phyloP scores from a whole-genome alignment of 352 stramenopile species.

The Phytopythium oedochilum region DNA sequence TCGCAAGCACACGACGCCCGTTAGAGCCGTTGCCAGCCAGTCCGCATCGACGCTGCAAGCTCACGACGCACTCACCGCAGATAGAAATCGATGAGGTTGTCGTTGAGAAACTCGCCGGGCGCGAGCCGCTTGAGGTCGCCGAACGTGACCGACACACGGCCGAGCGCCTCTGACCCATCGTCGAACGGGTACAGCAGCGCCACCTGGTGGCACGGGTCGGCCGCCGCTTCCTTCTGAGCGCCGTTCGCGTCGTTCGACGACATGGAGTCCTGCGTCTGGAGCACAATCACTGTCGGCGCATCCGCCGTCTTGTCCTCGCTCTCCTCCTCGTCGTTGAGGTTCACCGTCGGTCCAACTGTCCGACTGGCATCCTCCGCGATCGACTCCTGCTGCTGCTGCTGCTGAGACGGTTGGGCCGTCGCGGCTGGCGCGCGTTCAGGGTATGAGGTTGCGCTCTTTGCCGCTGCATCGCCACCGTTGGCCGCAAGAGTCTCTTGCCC shows the following conservation, averaged over 20 bases:
- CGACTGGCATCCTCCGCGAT: background rate
- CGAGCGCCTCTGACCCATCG: slow-evolving; percentile 35
- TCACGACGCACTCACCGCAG: slow-evolving; percentile 63
- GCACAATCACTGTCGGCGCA: background rate
- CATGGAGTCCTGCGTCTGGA: slow-evolving; percentile 4
- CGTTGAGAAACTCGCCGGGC: slow-evolving; percentile 92
- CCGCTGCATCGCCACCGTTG: background rate
- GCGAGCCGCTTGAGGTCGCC: slow-evolving; percentile 85
- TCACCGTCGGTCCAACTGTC: background rate
- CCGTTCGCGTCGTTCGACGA: slow-evolving; percentile 2
- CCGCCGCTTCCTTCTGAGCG: background rate
- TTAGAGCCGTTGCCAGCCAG: no score
- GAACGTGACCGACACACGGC: slow-evolving; percentile 69
- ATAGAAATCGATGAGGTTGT: slow-evolving; percentile 93
- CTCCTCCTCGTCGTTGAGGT: slow-evolving; percentile 1
- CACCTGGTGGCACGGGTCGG: slow-evolving; percentile 24
- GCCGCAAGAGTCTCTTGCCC: background rate
- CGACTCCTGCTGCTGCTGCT: no score
- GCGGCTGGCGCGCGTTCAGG: background rate
- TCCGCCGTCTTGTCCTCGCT: background rate
- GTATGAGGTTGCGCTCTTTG: background rate
- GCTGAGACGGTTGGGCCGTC: background rate
- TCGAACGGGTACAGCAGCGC: slow-evolving; percentile 68
- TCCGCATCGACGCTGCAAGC: no score
- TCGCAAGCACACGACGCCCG: background rate